Evolutionary conservation across 2,329 filamentous ascomycete species (phyloP).

Genomic region (Cercospora zeina): DNA sequence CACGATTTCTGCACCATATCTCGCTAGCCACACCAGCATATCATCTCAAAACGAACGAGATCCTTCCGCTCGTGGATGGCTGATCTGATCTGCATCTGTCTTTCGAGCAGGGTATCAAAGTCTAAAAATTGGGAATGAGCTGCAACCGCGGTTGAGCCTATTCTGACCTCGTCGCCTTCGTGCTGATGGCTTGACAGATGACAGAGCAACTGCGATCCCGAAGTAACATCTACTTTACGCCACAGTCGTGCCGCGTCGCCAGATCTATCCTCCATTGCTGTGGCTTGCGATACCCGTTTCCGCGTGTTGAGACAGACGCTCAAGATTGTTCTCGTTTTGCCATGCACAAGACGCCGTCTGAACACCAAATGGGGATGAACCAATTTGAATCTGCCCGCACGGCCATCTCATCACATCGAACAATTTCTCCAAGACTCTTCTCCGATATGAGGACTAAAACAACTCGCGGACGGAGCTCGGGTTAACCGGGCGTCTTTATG

Average conservation of each 20-base stretch:
- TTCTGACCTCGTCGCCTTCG: conserved; percentile 4
- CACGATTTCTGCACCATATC: not conserved
- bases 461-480: conserved; percentile 3
- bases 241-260: not conserved
- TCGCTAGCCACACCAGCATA: not conserved
- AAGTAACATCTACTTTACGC: not conserved
- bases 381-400: not conserved
- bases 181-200: conserved; percentile 2
- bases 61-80: not conserved
- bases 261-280: not conserved
- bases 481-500: not conserved
- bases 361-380: not conserved
- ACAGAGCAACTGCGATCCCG: not conserved
- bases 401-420: not conserved
- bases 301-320: not conserved
- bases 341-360: not conserved
- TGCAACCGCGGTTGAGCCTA: conserved; percentile 8
- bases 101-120: not conserved
- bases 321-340: not conserved
- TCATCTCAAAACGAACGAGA: not conserved
- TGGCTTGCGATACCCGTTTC: not conserved
- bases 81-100: not conserved
- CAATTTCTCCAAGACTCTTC: not conserved
- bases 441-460: not conserved
- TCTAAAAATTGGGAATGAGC: not conserved